phyloP scores from a whole-genome alignment of 257 asterid genomes.

The Ilex aquifolium region DNA sequence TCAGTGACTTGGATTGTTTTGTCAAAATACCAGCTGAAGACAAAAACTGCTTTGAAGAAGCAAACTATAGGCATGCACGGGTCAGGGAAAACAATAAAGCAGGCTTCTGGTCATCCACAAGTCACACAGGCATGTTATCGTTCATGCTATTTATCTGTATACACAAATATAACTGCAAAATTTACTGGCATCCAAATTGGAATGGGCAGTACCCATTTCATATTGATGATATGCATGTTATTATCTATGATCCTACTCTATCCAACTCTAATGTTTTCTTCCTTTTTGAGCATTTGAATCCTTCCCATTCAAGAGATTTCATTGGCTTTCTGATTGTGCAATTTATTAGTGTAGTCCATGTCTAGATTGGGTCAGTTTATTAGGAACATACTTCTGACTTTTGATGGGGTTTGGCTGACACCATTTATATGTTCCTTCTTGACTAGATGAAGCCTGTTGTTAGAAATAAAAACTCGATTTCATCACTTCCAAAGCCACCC shows the following conservation, averaged over 20 bases:
- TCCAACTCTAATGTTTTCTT: background rate
- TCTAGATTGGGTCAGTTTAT: background rate
- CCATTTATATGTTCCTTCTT: constrained; percentile 10
- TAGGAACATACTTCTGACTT: background rate
- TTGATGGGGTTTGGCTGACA: constrained; percentile 13
- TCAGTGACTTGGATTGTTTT: background rate
- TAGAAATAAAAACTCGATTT: constrained; percentile 32
- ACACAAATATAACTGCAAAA: too few species aligned
- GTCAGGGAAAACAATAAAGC: constrained; percentile 42
- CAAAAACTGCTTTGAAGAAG: constrained; percentile 42
- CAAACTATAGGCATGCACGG: constrained; percentile 44
- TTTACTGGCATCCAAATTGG: too few species aligned
- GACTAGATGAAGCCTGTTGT: constrained; percentile 27
- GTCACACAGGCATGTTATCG: constrained; percentile 32
- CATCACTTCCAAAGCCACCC: constrained; percentile 42
- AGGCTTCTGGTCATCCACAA: constrained; percentile 40
- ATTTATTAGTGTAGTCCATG: background rate
- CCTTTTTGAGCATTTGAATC: background rate
- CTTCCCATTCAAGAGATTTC: background rate
- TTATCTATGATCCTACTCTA: background rate
- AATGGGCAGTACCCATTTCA: background rate
- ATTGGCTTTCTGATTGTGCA: background rate
- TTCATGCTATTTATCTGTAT: too few species aligned
- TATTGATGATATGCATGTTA: too few species aligned
- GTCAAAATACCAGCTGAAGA: constrained; percentile 34